Conservation (phyloP, 164 flowering plant genomes). For the Vitis amurensis region DNA sequence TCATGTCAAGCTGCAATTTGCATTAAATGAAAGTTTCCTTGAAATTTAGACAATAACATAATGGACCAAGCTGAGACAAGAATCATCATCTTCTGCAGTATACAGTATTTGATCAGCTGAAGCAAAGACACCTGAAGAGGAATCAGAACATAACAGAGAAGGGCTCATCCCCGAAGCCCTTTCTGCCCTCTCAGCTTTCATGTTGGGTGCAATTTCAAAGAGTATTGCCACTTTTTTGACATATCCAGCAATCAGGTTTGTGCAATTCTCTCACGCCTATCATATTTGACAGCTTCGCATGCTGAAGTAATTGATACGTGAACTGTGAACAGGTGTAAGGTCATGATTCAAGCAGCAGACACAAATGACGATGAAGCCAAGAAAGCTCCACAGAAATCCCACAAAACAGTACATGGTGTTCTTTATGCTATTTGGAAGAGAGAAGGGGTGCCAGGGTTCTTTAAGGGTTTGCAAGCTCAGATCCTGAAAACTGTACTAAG, state of each 20-base stretch:
- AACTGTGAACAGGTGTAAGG: constrained; percentile 42
- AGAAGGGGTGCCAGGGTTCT: constrained; percentile 69
- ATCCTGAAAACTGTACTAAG: constrained; percentile 77
- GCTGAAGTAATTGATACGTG: background rate
- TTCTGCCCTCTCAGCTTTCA: constrained; percentile 47
- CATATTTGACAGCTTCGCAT: background rate
- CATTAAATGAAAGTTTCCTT: background rate
- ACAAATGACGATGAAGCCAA: constrained; percentile 22
- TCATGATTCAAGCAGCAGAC: constrained; percentile 51
- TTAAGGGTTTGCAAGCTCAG: constrained; percentile 78
- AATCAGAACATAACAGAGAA: constrained; percentile 9
- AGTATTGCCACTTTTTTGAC: constrained; percentile 44
- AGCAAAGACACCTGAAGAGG: constrained; percentile 27
- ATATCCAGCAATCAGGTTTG: constrained; percentile 52
- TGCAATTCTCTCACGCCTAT: background rate
- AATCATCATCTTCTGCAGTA: constrained; percentile 24
- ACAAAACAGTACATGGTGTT: constrained; percentile 30
- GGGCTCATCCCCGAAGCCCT: constrained; percentile 33
- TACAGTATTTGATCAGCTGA: constrained; percentile 58
- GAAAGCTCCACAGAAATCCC: constrained; percentile 17
- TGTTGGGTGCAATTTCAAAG: constrained; percentile 52
- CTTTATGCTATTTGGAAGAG: constrained; percentile 43
- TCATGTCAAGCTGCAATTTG: background rate
- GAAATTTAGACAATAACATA: no score
- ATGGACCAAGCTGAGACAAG: background rate